Base-by-base conservation (phyloP, 2,329 filamentous ascomycete species). In the Pseudogymnoascus sp. region DNA sequence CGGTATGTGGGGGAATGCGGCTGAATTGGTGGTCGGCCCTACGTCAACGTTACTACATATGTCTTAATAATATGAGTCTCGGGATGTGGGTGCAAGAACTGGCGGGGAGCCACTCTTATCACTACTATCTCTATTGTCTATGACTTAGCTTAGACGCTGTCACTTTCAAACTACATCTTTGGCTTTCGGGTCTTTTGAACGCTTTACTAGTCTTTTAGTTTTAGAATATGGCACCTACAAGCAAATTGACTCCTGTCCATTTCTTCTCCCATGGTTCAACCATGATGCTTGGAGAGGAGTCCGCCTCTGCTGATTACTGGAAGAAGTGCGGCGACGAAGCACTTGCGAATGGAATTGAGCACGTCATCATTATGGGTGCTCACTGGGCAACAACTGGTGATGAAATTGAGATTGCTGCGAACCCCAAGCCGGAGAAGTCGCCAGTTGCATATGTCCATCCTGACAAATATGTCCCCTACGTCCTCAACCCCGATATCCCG, bases 201-300 rank as follows among this genome's bases (percentile, higher is more conserved):
- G 8, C 38, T 10, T 44, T 44, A 44, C 21, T 16, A 13, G 40
- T 44, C 40, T 44, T 21, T 44, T 21, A 44, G 19, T 44, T 44
- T 44, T 44, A 21, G 21, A 44, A 44, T 21, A 44, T 44, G 40
- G 19, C 40, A 44, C 13, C 40, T 44, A 44, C 40, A 44, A 44
- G 11, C 40, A 44, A 6, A 44, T 44, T 40, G 38, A 56, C 47
- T 4, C 85, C 85, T 1, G 83, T 87, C 0, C 82, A 87, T 70
- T 83, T 87, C 74, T 87, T 87, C 73, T 86, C 84, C 3, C 85
- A 88, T 79, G 86, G 86, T 70, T 86, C 84, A n/a, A 87, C 85
- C 59, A 87, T 87, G 84, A 87, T 87, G 85, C 75, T 87, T 19
- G 85, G 85, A 53, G 85, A 87, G 69, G 80, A 86, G 67, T 82